Base-by-base conservation (phyloP, 1,139 yeast species). In the Pichia terricola region DNA sequence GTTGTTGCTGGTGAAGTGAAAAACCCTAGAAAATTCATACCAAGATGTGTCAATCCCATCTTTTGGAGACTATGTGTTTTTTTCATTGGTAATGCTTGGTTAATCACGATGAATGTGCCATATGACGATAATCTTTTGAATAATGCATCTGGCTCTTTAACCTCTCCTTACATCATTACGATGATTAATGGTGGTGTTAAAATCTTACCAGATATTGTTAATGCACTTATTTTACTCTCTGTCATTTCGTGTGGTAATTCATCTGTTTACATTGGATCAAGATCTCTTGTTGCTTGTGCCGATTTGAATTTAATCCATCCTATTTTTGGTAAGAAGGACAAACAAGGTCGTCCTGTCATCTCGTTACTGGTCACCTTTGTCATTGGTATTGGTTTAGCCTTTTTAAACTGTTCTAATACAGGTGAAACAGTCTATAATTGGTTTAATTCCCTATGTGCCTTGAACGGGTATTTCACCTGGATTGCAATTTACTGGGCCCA, bases 381-480 rank as follows among this genome's bases (percentile, higher is more conserved):
- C 5, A 61, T 72, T 53, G 76, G 76, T 7, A 26, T 47, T 33
- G 66, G 71, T 44, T 63, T 76, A 44, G 75, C 77, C 8, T 75
- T 72, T 59, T 64, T 75, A 50, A 77, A 69, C 27, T 68, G 66
- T 41, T 53, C 64, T 45, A 62, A 64, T 5, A 61, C 68, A 38
- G 69, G 75, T 53, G 64, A 54, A n/a, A 59, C 57, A 9, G 79
- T 75, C 1, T 75, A 75, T 61, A 69, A 75, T 26, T 75, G 81
- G 81, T 69, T 76, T 56, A 72, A 73, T 56, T 72, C 79, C 36
- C 59, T 76, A 38, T 73, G 77, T 49, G 73, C 79, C 3, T 70
- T 75, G 51, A 69, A 79, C 16, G 70, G 79, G 4, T 73, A 75
- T 58, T 70, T 75, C 55, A 72, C 77, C 16, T 76, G 81, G 80